phyloP scores from a whole-genome alignment of 2,329 filamentous ascomycete genomes.

The Penicillium sp. region DNA sequence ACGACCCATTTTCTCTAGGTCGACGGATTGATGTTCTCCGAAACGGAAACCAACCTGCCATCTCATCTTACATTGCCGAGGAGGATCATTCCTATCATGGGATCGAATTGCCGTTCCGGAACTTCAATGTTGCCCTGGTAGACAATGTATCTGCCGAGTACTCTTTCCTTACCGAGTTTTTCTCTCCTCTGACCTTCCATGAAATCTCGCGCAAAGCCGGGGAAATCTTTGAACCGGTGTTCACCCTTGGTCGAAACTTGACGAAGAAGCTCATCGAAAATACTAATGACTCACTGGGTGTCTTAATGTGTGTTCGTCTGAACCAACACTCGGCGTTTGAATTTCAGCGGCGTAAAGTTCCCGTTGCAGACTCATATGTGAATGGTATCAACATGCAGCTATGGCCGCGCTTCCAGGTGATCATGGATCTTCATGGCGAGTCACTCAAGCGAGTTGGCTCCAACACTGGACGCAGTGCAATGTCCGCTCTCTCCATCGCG shows the following conservation, averaged over 20 bases:
- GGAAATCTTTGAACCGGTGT: conserved; percentile 86
- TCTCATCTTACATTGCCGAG: conserved; percentile 87
- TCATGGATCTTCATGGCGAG: conserved; percentile 92
- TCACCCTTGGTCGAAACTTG: conserved; percentile 75
- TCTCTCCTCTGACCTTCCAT: conserved; percentile 74
- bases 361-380: conserved; percentile 84
- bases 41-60: conserved; percentile 69
- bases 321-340: conserved; percentile 96
- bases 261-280: conserved; percentile 75
- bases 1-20: conserved; percentile 88
- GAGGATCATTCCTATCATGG: conserved; percentile 85
- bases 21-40: conserved; percentile 81
- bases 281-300: conserved; percentile 79
- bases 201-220: conserved; percentile 79
- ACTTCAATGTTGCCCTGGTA: conserved; percentile 90
- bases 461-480: conserved; percentile 49
- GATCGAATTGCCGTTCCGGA: conserved; percentile 85
- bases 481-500: conserved; percentile 57
- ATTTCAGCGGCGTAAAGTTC: conserved; percentile 85
- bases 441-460: conserved; percentile 67
- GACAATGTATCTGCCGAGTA: conserved; percentile 96
- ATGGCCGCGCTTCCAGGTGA: conserved; percentile 91
- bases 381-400: conserved; percentile 95
- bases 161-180: conserved; percentile 88
- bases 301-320: conserved; percentile 86